phyloP scores from a whole-genome alignment of 768 basidiomycete species.

The Lentinus tigrinus region DNA sequence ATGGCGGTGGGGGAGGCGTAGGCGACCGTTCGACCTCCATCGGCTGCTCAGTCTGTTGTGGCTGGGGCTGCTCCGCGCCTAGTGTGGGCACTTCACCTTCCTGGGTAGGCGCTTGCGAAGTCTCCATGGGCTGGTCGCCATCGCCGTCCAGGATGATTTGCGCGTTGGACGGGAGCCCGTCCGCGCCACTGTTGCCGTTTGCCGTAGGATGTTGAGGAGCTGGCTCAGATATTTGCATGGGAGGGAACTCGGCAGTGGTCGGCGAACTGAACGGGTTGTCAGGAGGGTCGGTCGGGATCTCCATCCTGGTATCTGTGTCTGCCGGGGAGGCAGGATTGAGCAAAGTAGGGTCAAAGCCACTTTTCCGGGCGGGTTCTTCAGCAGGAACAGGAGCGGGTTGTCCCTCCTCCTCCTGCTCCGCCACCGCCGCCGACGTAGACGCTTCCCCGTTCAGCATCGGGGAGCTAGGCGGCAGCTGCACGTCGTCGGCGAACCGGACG shows the following conservation, averaged over 20 bases:
- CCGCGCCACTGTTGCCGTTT: neutral
- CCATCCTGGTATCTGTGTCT: neutral
- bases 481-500: slow-evolving; percentile 52
- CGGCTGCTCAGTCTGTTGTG: slow-evolving; percentile 35
- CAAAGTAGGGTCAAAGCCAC: slow-evolving; percentile 51
- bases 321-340: slow-evolving; percentile 46
- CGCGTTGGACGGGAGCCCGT: slow-evolving; percentile 1
- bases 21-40: slow-evolving; percentile 59
- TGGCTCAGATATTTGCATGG: neutral
- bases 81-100: neutral
- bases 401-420: neutral
- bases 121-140: slow-evolving; percentile 10
- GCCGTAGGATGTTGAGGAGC: neutral
- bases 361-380: slow-evolving; percentile 23
- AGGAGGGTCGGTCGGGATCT: slow-evolving; percentile 5
- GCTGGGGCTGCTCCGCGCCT: slow-evolving; percentile 5
- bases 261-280: slow-evolving; percentile 18
- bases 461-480: slow-evolving; percentile 14
- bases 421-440: neutral
- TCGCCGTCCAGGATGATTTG: slow-evolving; percentile 21
- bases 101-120: slow-evolving; percentile 15
- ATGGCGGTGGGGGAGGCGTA: slow-evolving; percentile 69
- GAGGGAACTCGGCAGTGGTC: neutral
- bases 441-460: slow-evolving; percentile 8
- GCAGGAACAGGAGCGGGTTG: neutral